Evolutionary conservation across 176 grass and related monocot species (phyloP), one percentile per base, ranked within the genome.

Genomic region (Puccinellia tenuiflora): DNA sequence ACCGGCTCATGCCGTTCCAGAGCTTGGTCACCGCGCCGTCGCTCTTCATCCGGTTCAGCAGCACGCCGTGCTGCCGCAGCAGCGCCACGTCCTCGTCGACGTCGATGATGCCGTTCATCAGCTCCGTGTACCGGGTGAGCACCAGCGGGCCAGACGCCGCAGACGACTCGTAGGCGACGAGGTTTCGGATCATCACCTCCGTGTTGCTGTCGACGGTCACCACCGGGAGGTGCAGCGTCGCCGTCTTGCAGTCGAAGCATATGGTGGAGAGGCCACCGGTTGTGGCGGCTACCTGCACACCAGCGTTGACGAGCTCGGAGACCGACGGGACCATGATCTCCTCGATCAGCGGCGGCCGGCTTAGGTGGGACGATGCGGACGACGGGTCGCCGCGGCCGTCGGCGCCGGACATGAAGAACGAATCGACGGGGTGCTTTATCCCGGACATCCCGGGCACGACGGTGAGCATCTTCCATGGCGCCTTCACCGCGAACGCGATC

Each of bases 311-410:
- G 6, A 97, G 92, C 66, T 97, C 84, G 0, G 85, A 79, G 14
- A 97, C 95, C 0, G 92, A 97, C 0, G 95, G 92, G n/a, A 94
- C 83, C 92, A 92, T 97, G 88, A 94, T 97, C 88, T 94, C 92
- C 83, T 97, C 95, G 30, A 94, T 85, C 81, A 90, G 76, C 22
- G 95, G 95, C 3, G 92, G 84, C 9, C 76, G 88, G 62, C 84
- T 86, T 14, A 90, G 62, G 56, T 81, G 79, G 24, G 34, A 51
- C 0, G 54, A 25, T 3, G 55, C 18, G 59, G 59, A 80, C 18
- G 54, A 80, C 38, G 31, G 35, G 69, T 93, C 88, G 25, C 85
- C 68, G 22, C 5, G n/a, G n/a, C 38, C 68, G 39, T 71, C 89
- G 18, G 85, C 79, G 38, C 18, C 79, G 2, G 87, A 83, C 55